Evolutionary conservation across 2,329 filamentous ascomycete genomes (phyloP), one percentile per base, ranked within the genome.

Genomic region (Dothideomycetes sp.): DNA sequence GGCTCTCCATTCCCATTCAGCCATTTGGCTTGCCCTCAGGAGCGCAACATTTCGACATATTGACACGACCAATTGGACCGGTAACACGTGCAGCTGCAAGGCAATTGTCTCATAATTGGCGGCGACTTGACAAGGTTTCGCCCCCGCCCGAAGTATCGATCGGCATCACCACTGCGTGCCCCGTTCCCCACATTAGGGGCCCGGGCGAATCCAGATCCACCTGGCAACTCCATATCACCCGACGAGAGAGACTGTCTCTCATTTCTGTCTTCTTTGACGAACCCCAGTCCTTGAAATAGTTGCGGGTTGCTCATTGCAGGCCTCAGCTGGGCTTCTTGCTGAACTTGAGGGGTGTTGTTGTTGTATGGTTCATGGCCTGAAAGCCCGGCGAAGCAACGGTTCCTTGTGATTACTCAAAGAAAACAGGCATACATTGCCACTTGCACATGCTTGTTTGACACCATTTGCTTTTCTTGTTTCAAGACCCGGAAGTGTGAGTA

Each of bases 201-300:
- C 34, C 39, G 39, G 24, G 34, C 39, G n/a, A 37, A 33, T 37
- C 39, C 39, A 41, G 39, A 41, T 36, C 39, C 32, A 32, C 39
- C 37, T 27, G 32, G 36, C 39, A 41, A 36, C 32, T 37, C 27
- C 27, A 32, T 16, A 32, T 27, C 22, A 27, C 12, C 22, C n/a
- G n/a, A n/a, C n/a, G n/a, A n/a, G n/a, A n/a, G 22, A 27, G 22
- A 12, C 22, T 27, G n/a, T n/a, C n/a, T 12, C 22, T 7, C 22
- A 7, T 27, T 12, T 27, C 22, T 12, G 7, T 12, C 22, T 7
- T 27, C 22, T 12, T 7, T 12, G 22, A 27, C 22, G 22, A 27
- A 27, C 22, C 7, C 22, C 12, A 12, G 22, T 7, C 22, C 7
- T 27, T 27, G 22, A 12, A 27, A 12, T 27, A 27, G 12, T 27